Evolutionary conservation across 768 basidiomycete genomes (phyloP).

Genomic region (Termitomyces bulborhizus): DNA sequence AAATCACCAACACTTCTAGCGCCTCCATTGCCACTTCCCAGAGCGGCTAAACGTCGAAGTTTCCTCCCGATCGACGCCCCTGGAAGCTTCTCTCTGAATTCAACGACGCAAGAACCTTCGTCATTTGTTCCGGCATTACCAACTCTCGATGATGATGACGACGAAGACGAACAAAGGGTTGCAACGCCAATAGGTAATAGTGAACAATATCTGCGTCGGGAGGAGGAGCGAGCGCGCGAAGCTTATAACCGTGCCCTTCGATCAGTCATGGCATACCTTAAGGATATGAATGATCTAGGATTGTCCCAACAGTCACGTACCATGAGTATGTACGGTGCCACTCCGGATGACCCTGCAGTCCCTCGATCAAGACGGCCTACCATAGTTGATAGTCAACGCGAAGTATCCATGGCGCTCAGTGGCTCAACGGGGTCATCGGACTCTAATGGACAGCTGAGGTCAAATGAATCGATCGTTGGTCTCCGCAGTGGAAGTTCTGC

Average conservation of each 20-base stretch:
- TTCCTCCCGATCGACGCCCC: conserved; percentile 83
- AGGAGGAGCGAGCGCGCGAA: conserved; percentile 68
- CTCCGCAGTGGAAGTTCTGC: conserved; percentile 54
- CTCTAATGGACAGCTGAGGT: conserved; percentile 51
- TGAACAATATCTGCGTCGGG: conserved; percentile 51
- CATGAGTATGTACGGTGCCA: conserved; percentile 52
- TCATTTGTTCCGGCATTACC: conserved; percentile 50
- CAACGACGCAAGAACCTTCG: conserved; percentile 59
- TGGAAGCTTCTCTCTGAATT: conserved; percentile 41
- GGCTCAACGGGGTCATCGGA: conserved; percentile 39
- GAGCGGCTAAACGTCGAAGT: conserved; percentile 71
- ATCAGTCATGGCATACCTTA: conserved; percentile 92
- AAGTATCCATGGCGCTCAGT: conserved; percentile 49
- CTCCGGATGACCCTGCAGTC: conserved; percentile 35
- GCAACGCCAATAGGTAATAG: conserved; percentile 38
- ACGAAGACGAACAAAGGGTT: conserved; percentile 28
- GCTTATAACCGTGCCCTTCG: conserved; percentile 76
- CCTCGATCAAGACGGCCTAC: conserved; percentile 64
- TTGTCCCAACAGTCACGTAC: conserved; percentile 56
- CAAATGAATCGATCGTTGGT: conserved; percentile 55
- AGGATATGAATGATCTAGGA: conserved; percentile 91
- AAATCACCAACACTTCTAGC: conserved; percentile 31
- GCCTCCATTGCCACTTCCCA: conserved; percentile 37
- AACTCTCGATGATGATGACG: conserved; percentile 27
- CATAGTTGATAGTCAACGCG: conserved; percentile 49